Evolutionary conservation across 305 asterid genomes (phyloP).

Genomic region (Fraxinus baroniana): DNA sequence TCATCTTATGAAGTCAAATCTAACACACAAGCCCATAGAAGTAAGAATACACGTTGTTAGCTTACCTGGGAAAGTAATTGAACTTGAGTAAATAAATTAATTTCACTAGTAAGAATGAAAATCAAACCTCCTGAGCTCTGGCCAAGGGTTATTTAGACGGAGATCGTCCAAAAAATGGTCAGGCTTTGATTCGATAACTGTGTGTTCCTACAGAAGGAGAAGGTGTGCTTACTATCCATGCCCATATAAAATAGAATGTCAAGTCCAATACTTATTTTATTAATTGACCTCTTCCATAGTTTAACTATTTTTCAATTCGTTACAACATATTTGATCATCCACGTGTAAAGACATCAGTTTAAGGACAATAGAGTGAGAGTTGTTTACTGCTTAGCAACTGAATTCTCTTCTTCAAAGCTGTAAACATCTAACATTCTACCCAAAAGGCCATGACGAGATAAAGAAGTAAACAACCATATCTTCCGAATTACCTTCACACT

Average conservation of each 20-base stretch:
- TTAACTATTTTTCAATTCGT: conserved; percentile 1
- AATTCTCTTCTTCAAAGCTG: conserved; percentile 15
- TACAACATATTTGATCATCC: conserved; percentile 1
- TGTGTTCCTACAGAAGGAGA: conserved; percentile 69
- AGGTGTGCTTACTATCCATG: conserved; percentile 17
- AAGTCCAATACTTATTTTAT: neutral
- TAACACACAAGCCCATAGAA: neutral
- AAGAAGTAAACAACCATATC: neutral
- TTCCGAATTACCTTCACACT: conserved; percentile 71
- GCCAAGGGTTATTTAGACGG: conserved; percentile 92
- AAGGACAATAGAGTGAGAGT: neutral
- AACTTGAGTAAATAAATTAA: neutral
- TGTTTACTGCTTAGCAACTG: neutral
- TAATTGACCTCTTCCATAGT: neutral
- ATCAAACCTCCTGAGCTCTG: conserved; percentile 76
- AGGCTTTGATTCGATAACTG: conserved; percentile 92
- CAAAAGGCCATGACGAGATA: conserved; percentile 19
- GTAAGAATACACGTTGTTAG: neutral
- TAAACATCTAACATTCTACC: neutral
- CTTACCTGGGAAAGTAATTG: neutral
- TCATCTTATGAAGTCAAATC: conserved; percentile 21
- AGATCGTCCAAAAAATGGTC: conserved; percentile 92
- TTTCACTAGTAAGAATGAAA: neutral
- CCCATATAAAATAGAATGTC: neutral
- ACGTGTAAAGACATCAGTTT: conserved; percentile 2